Base-by-base conservation (phyloP, 495 filamentous ascomycete species). In the Xylaria flabelliformis region DNA sequence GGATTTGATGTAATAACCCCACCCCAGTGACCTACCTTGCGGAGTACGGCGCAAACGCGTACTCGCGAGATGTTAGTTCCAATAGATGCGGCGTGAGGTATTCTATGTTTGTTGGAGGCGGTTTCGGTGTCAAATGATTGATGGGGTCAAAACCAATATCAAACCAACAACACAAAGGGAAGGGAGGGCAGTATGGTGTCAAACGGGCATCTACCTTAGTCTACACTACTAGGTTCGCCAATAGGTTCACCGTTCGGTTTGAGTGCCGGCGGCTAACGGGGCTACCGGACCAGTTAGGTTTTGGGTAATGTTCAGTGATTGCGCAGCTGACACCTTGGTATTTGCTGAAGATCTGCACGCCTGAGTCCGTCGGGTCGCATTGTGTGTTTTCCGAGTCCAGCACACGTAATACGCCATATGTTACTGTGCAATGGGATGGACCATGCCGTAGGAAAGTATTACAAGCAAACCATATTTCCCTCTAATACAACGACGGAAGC, bases 61-160 rank as follows among this genome's bases (percentile, higher is more conserved):
- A 67, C 19, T 39, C 26, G 41, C 2, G 10, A 53, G 36, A 53
- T 24, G 46, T 24, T 53, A 24, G 4, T 29, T 17, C 44, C 19
- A 39, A 53, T 19, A 46, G 24, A 50, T 34, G 41, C 63, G 29
- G 41, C 41, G 24, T 34, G n/a, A 50, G 9, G 24, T 39, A 1
- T 24, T 8, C 19, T 39, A 1, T 41, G 26, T 36, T 46, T 53
- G 17, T 29, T 67, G 44, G 64, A 41, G 44, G 64, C 36, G 13
- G 48, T 67, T 56, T 41, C n/a, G 26, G 32, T 5, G 7, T 44
- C 39, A 21, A 69, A 26, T 41, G 48, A 44, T 56, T 39, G 26
- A 69, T 17, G 53, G 53, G 67, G 67, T 34, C 41, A 34, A 67
- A 69, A 34, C 67, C 36, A 59, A 61, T 41, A 69, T 48, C 51